A percentile compares a stretch with the other conserved stretches of the same genome.
These are phyloP conservation scores for Tylopilus sp. DNA, from an alignment of 1,284 basidiomycete species.

Conservation along the genomic window DNA sequence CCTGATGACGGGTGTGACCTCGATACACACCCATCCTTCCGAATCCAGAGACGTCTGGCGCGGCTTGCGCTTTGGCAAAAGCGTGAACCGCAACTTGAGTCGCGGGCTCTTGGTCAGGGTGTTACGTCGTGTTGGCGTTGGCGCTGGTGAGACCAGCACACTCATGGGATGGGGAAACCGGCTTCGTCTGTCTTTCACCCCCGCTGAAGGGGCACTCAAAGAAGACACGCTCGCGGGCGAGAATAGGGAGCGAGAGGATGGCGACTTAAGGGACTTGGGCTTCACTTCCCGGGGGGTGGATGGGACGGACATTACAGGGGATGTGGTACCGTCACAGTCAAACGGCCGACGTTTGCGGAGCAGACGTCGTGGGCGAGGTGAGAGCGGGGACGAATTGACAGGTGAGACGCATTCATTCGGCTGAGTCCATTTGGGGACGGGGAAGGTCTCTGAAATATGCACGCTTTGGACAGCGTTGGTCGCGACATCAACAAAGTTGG, in stretches of 20 bases:
- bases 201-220: neutral
- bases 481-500: slow-evolving; percentile 41
- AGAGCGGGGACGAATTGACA: slow-evolving; percentile 25
- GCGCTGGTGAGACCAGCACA: neutral
- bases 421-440: slow-evolving; percentile 4
- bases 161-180: slow-evolving; percentile 3
- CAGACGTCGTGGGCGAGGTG: slow-evolving; percentile 20
- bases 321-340: slow-evolving; percentile 3
- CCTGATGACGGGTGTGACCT: slow-evolving; percentile 38
- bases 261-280: neutral
- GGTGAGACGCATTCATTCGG: slow-evolving; percentile 11
- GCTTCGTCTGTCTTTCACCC: slow-evolving; percentile 4
- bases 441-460: slow-evolving; percentile 6
- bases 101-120: slow-evolving; percentile 18
- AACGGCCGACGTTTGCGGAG: slow-evolving; percentile 30
- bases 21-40: slow-evolving; percentile 42
- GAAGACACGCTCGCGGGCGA: slow-evolving; percentile 2
- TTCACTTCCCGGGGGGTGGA: slow-evolving; percentile 15
- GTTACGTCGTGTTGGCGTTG: slow-evolving; percentile 4
- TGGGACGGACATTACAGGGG: slow-evolving; percentile 5
- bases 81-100: slow-evolving; percentile 15
- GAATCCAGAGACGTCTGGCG: slow-evolving; percentile 21
- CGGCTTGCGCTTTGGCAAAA: slow-evolving; percentile 25
- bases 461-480: neutral
- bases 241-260: neutral